These are phyloP conservation scores for Penicillium sp. DNA, from an alignment of 2,329 filamentous ascomycete genomes.

Conservation along the genomic window DNA sequence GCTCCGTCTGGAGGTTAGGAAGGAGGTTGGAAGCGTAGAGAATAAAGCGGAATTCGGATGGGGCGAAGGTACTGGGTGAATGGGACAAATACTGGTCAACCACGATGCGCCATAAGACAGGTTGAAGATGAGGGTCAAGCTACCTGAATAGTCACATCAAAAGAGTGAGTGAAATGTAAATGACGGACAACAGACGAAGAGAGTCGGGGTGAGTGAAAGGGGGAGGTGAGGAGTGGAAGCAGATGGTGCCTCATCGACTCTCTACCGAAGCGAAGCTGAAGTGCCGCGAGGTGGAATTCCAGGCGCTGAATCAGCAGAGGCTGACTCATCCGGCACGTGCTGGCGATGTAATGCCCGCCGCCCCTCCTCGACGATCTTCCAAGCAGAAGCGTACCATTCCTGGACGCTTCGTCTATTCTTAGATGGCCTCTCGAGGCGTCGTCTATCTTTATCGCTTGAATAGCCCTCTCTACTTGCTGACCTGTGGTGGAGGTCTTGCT, in stretches of 20 bases:
- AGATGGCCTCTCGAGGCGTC: conserved; percentile 25
- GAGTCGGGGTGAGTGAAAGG: conserved; percentile 8
- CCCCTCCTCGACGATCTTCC: conserved; percentile 21
- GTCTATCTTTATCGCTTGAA: conserved; percentile 14
- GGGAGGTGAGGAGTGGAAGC: background rate
- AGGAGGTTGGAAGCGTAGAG: conserved; percentile 5
- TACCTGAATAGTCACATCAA: conserved; percentile 8
- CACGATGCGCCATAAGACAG: conserved; percentile 2
- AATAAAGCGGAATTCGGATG: conserved; percentile 12
- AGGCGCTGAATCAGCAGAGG: conserved; percentile 13
- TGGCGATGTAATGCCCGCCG: conserved; percentile 25
- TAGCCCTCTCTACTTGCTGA: background rate
- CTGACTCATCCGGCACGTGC: conserved; percentile 24
- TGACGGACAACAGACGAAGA: conserved; percentile 3
- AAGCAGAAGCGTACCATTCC: conserved; percentile 18
- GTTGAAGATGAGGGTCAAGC: background rate
- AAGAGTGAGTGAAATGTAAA: background rate
- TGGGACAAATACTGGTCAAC: conserved; percentile 15
- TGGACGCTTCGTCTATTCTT: conserved; percentile 24
- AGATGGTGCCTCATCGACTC: conserved; percentile 15
- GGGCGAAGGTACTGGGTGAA: conserved; percentile 6
- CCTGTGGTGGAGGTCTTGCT: conserved; percentile 12
- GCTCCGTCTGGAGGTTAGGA: conserved; percentile 20
- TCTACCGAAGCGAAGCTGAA: conserved; percentile 24
- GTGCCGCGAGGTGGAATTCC: conserved; percentile 9